Conservation (phyloP, 108 stramenopile genomes). For the Pseudonitzschia delicatissima region DNA sequence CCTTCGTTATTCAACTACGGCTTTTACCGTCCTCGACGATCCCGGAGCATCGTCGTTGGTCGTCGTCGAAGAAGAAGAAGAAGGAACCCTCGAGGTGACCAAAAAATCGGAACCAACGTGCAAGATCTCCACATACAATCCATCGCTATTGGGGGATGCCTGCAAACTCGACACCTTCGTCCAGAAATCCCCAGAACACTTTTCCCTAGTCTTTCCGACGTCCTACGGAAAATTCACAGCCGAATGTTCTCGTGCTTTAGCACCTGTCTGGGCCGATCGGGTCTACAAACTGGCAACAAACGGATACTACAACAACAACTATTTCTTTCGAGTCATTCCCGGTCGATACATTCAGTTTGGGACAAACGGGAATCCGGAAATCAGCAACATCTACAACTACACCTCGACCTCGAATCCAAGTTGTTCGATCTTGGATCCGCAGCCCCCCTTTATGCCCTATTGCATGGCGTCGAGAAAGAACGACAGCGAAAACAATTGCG, state of each 20-base stretch:
- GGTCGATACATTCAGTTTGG: conserved; percentile 9
- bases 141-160: neutral
- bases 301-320: conserved; percentile 15
- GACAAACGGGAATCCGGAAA: conserved; percentile 6
- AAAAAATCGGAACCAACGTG: neutral
- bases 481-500: neutral
- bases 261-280: conserved; percentile 15
- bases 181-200: neutral
- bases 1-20: no score
- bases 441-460: conserved; percentile 17
- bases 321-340: conserved; percentile 21
- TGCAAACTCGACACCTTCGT: neutral
- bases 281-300: conserved; percentile 9
- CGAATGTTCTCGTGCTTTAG: conserved; percentile 2
- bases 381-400: conserved; percentile 24
- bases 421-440: conserved; percentile 10
- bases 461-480: neutral
- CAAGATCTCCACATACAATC: neutral
- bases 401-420: neutral
- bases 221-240: neutral
- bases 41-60: no score
- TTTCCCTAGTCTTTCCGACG: conserved; percentile 8
- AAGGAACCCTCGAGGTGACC: neutral
- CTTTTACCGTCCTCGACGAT: no score
- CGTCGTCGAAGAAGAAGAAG: neutral